Base-by-base conservation (phyloP, 164 flowering plant species). In the Tetracentron sinense region DNA sequence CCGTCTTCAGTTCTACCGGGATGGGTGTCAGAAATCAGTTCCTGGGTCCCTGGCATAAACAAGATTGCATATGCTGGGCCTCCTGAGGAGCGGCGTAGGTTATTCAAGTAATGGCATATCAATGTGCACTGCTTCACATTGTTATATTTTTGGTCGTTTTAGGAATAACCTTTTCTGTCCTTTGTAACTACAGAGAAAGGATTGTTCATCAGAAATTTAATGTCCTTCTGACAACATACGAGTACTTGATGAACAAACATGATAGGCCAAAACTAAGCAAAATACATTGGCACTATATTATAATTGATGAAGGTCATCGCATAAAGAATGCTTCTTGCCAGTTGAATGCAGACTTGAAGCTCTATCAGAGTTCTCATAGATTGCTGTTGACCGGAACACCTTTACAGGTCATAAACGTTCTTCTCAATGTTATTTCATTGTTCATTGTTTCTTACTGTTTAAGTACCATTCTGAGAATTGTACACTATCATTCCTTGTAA, bases 301-400 rank as follows among this genome's bases (percentile, higher is more conserved):
- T 95, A 69, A 92, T 95, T 69, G 99, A 95, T 80, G 99, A 95
- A 79, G 99, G 99, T 30, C 99, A 95, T 75, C 88, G 95, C 25
- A 92, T 90, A 61, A 90, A 90, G 78, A 88, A 94, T 80, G 99
- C 99, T 61, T 89, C 99, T 29, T 95, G 99, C 85, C 92, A 95
- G 77, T 73, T 95, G 77, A 95, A 95, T 81, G 92, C 97, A 56
- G 97, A 95, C 46, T 72, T 95, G 77, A 95, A 84, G 80, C 91
- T 82, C 68, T 95, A 91, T 71, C 89, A 81, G 58, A 95, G 99
- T 60, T 78, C 87, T 69, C 97, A 95, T 78, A 78, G 96, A 63
- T 76, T 95, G 76, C 83, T 95, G 62, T 80, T 95, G 75, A 95
- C 99, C 58, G 99, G 99, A 62, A 95, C 99, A 38, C 99, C 99